Evolutionary conservation across 2,329 filamentous ascomycete species (phyloP), one percentile per base, ranked within the genome.

Genomic region (Phaeosphaeriaceae sp.): DNA sequence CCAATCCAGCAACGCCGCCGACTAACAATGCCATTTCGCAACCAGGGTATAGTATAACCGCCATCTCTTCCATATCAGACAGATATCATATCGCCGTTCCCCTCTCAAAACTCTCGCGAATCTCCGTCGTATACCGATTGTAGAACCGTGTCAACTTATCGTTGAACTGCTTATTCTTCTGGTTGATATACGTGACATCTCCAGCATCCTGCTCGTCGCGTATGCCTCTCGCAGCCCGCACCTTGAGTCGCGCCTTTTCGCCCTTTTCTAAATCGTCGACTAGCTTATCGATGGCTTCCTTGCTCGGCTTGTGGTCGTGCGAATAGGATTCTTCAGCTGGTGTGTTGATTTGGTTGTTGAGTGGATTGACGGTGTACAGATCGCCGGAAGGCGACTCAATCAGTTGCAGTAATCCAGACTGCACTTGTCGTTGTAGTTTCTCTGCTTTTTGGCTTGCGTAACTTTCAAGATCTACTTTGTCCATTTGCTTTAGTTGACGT

Each of bases 151-250:
- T 82, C 74, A 99, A 80, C 79, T 99, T 97, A 79, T 96, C 87
- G 85, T 99, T 99, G 80, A 99, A 99, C 81, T 97, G 92, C 82
- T 97, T 97, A 82, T 99, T 99, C 69, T 99, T 97, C 77, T 97
- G 92, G 77, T 99, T 99, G 83, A 99, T 99, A 76, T 96, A 97
- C 6, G 93, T 97, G 64, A 97, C 89, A 74, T 99, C 94, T 21
- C 86, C 88, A 39, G 92, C 89, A 56, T 96, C 92, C 48, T 66
- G 59, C 50, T 92, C 91, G 55, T 78, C 75, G 71, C 87, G 84
- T 11, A 85, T 84, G 71, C 89, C 86, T 44, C 92, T 83, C 59
- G 95, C 90, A 71, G 84, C 87, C 64, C 92, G 83, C 79, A 95
- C 95, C 82, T 92, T 95, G 67, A 96, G 70, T 42, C 92, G 82